phyloP scores from a whole-genome alignment of 169 alveolate genomes.

The Plasmodium knowlesi region DNA sequence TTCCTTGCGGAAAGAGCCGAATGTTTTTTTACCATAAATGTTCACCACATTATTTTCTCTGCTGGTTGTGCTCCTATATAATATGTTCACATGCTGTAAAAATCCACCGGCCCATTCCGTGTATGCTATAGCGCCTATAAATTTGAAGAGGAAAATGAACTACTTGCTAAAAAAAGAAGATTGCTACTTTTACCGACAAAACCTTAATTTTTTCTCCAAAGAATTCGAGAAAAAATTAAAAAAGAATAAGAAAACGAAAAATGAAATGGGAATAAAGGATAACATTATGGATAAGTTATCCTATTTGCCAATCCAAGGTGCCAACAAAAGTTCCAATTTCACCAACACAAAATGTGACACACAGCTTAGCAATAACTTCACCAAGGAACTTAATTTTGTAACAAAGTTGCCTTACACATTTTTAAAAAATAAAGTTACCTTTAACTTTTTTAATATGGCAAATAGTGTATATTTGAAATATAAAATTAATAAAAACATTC shows the following conservation, averaged over 20 bases:
- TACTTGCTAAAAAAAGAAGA: conserved; percentile 37
- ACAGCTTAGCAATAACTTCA: not conserved
- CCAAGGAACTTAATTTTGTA: conserved; percentile 18
- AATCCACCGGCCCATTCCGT: not conserved
- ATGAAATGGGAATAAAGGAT: conserved; percentile 5
- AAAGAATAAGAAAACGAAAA: conserved; percentile 15
- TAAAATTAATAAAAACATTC: conserved; percentile 15
- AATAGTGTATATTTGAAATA: conserved; percentile 20
- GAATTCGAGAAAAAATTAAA: conserved; percentile 20
- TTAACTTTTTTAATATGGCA: conserved; percentile 47
- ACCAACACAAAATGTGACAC: conserved; percentile 15
- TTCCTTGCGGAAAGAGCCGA: not conserved
- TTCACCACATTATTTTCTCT: not conserved
- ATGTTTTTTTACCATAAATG: not conserved
- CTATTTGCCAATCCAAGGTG: not conserved
- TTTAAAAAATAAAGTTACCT: conserved; percentile 15
- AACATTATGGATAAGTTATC: not conserved
- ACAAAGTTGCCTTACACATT: conserved; percentile 2
- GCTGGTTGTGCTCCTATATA: conserved; percentile 7
- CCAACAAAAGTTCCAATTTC: not conserved
- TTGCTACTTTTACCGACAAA: conserved; percentile 36
- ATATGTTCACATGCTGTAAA: conserved; percentile 6
- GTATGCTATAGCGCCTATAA: not conserved
- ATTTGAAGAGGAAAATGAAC: conserved; percentile 25
- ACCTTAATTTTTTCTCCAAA: conserved; percentile 25